Evolutionary conservation across 805 yeast species (phyloP).

Genomic region (Nakazawaea molendinolei): DNA sequence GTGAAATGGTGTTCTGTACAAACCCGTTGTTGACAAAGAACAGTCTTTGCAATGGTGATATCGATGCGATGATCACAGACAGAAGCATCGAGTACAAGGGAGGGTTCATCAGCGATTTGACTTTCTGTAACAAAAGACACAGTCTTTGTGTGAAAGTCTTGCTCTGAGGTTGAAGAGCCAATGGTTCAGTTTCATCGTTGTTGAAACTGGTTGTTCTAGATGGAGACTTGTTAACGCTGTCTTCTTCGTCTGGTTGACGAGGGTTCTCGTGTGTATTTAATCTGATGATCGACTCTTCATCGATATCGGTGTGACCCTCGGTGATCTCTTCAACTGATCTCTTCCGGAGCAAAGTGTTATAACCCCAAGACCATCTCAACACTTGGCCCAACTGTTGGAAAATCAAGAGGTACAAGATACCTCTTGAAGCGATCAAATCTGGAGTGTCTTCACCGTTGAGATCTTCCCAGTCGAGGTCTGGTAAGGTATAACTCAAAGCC

Average conservation of each 20-base stretch:
- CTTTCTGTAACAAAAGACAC: constrained; percentile 13
- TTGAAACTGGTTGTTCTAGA: too few species aligned
- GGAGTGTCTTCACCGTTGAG: constrained; percentile 51
- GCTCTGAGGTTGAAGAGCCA: not conserved
- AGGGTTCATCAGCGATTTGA: constrained; percentile 61
- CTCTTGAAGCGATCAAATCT: constrained; percentile 72
- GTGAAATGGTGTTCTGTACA: constrained; percentile 56
- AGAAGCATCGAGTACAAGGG: constrained; percentile 73
- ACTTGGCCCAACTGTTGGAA: constrained; percentile 83
- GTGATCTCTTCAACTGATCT: constrained; percentile 30
- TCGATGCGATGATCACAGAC: constrained; percentile 62
- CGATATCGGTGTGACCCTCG: constrained; percentile 5
- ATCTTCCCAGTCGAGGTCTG: constrained; percentile 71
- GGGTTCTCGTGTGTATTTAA: too few species aligned
- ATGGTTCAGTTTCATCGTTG: not conserved
- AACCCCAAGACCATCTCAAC: constrained; percentile 85
- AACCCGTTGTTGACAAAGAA: constrained; percentile 58
- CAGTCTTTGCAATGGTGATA: constrained; percentile 47
- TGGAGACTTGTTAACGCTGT: too few species aligned
- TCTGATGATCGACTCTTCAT: constrained; percentile 2
- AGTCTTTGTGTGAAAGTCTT: not conserved
- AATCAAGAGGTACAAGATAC: constrained; percentile 63
- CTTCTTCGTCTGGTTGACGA: too few species aligned
- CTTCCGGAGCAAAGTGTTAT: constrained; percentile 57
- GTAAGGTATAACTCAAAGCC: constrained; percentile 69